Conservation (phyloP, 495 filamentous ascomycete genomes). For the Cudoniella acicularis region DNA sequence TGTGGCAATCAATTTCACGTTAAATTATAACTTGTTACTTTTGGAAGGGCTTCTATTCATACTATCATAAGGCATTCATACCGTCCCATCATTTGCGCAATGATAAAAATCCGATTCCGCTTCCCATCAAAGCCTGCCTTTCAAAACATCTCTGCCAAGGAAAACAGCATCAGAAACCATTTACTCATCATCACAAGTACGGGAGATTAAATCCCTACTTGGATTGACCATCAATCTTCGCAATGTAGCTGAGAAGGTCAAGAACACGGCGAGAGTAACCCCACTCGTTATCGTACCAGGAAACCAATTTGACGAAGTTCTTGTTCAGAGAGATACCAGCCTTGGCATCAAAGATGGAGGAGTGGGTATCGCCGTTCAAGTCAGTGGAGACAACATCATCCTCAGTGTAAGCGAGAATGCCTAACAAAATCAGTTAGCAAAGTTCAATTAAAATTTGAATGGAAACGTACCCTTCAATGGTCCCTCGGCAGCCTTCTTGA, state of each 20-base stretch:
- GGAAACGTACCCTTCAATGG: conserved; percentile 72
- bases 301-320: conserved; percentile 97
- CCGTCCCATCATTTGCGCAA: background rate
- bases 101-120: background rate
- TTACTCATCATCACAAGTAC: conserved; percentile 12
- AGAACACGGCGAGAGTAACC: conserved; percentile 98
- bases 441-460: background rate
- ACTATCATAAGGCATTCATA: conserved; percentile 10
- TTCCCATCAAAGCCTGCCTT: conserved; percentile 23
- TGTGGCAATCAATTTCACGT: too few relatives aligned
- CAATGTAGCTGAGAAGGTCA: conserved; percentile 89
- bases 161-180: conserved; percentile 18
- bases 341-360: conserved; percentile 99
- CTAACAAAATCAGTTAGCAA: conserved; percentile 43
- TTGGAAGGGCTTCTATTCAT: background rate
- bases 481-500: conserved; percentile 86
- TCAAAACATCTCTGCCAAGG: conserved; percentile 26
- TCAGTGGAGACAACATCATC: conserved; percentile 94
- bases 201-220: conserved; percentile 23
- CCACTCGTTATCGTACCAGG: conserved; percentile 87
- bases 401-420: conserved; percentile 92
- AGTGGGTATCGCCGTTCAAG: conserved; percentile 84
- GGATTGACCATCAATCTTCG: conserved; percentile 67
- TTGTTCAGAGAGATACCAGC: conserved; percentile 97
- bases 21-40: too few relatives aligned